These are phyloP conservation scores for Echria macrotheca DNA, from an alignment of 495 filamentous ascomycete species.

Conservation along the genomic window DNA sequence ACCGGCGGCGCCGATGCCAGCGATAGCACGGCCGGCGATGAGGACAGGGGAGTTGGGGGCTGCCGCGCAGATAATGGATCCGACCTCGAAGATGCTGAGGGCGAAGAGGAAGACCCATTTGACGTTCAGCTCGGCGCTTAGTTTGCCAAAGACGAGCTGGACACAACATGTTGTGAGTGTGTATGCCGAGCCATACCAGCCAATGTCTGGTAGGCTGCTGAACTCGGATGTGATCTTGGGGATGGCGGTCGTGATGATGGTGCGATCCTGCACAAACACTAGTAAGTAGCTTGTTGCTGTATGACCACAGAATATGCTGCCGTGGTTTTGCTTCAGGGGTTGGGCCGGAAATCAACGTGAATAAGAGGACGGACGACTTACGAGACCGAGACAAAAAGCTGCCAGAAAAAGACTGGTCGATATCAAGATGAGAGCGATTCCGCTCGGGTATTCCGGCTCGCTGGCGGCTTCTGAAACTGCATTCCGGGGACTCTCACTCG, in stretches of 20 bases:
- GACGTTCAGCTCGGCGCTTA: constrained; percentile 1
- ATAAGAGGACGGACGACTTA: not conserved
- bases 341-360: not conserved
- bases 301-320: too few relatives aligned
- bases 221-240: constrained; percentile 5
- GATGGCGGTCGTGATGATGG: constrained; percentile 3
- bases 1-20: constrained; percentile 33
- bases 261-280: too few relatives aligned
- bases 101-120: not conserved
- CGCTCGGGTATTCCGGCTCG: not conserved
- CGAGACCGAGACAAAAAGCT: constrained; percentile 1
- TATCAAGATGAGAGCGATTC: not conserved
- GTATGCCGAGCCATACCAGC: constrained; percentile 5
- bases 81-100: constrained; percentile 3
- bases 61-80: constrained; percentile 32
- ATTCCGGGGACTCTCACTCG: too few relatives aligned
- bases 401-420: not conserved
- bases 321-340: not conserved
- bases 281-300: too few relatives aligned
- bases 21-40: constrained; percentile 43
- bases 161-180: constrained; percentile 3
- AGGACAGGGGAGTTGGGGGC: constrained; percentile 35
- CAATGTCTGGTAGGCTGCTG: not conserved
- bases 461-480: not conserved
- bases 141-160: constrained; percentile 2